Evolutionary conservation across 2,329 filamentous ascomycete genomes (phyloP), one percentile per base, ranked within the genome.

Genomic region (Colletotrichum sp.): DNA sequence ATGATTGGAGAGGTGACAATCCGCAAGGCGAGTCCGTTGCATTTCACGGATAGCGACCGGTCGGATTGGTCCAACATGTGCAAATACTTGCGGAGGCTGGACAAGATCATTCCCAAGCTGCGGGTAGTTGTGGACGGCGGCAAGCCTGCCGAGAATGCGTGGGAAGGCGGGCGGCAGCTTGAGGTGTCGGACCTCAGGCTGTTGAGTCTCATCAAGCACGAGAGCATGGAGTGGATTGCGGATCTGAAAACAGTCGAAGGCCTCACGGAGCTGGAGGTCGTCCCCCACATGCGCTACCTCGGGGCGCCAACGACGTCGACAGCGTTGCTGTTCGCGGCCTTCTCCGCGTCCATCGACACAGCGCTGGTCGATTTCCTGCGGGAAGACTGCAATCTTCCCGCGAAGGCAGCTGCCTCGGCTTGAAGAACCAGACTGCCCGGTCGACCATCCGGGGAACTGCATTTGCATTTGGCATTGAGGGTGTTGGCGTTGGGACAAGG

Each of bases 331-430:
- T 92, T 90, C 80, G 88, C 91, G 3, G 88, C 90, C 28, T 91
- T 93, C 77, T 92, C 91, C 34, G 87, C 87, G 38, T 92, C 91
- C 70, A 88, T 93, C 21, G 89, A 92, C 77, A 87, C 82, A 8
- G 88, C 88, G 4, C 88, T 93, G 81, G 84, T 86, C 52, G 88
- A 90, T 74, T 93, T 88, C 81, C 80, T 92, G 76, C 78, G 80
- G 48, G 76, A 79, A 32, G 81, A 83, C 26, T 77, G 68, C 32
- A 38, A 52, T 26, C 69, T 78, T 30, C 75, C 75, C 13, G 77
- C 69, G 24, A 67, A 24, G 13, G 66, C 52, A 26, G 13, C 21
- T 7, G 21, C 52, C 6, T 32, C 52, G 28, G 18, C 36, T 10
- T 71, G 60, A 65, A 16, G 4, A 26, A 5, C 15, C 36, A 58